A percentile compares a stretch with the other conserved stretches of the same genome.
These are phyloP conservation scores for Beauveria australis DNA, from an alignment of 2,329 filamentous ascomycete species.

Conservation along the genomic window DNA sequence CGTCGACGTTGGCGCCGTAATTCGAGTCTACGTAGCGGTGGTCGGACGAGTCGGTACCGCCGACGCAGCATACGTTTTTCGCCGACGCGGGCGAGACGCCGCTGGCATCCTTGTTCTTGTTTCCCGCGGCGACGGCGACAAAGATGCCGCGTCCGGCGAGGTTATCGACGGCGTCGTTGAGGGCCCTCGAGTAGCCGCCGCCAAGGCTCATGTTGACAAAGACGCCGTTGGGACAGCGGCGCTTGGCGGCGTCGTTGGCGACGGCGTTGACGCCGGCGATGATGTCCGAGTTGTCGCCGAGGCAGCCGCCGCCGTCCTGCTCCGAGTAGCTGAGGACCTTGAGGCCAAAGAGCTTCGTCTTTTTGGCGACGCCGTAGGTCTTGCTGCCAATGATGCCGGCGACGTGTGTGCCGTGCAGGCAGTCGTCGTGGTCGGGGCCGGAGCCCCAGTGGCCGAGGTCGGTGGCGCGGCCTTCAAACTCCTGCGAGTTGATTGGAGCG, in stretches of 20 bases:
- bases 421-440: slow-evolving; percentile 35
- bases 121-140: slow-evolving; percentile 44
- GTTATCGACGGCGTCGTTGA: slow-evolving; percentile 75
- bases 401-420: slow-evolving; percentile 50
- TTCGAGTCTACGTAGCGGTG: slow-evolving; percentile 38
- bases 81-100: slow-evolving; percentile 41
- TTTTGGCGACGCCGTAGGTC: slow-evolving; percentile 50
- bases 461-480: slow-evolving; percentile 40
- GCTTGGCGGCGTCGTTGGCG: slow-evolving; percentile 27
- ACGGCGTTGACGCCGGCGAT: slow-evolving; percentile 44
- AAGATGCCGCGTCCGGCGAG: slow-evolving; percentile 53
- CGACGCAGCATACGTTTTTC: slow-evolving; percentile 40
- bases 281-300: slow-evolving; percentile 21
- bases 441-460: slow-evolving; percentile 36
- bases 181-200: slow-evolving; percentile 60
- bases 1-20: slow-evolving; percentile 37
- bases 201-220: slow-evolving; percentile 46
- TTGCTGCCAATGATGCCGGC: slow-evolving; percentile 46
- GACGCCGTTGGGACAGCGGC: slow-evolving; percentile 29
- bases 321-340: slow-evolving; percentile 37
- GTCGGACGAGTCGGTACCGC: slow-evolving; percentile 38
- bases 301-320: slow-evolving; percentile 13
- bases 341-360: slow-evolving; percentile 39
- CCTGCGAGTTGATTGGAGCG: slow-evolving; percentile 9
- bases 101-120: slow-evolving; percentile 35